Evolutionary conservation across 306 rosid species (phyloP).

Genomic region (Medicago lupulina): DNA sequence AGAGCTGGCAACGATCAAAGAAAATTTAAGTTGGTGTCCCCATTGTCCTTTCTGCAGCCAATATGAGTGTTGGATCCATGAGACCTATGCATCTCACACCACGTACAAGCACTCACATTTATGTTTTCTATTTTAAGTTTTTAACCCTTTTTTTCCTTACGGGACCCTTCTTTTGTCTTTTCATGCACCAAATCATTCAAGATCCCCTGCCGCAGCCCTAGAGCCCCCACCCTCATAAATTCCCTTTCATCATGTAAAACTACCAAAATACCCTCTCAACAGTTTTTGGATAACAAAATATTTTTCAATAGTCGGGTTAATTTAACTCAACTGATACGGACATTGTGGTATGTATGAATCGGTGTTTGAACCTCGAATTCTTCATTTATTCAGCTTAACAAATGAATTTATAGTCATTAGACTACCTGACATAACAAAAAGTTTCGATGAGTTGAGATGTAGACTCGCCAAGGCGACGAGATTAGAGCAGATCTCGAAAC

Average conservation of each 20-base stretch:
- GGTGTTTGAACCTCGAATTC: too few species aligned
- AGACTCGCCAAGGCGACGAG: too few species aligned
- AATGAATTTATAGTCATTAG: too few species aligned
- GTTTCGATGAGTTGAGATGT: too few species aligned
- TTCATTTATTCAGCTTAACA: too few species aligned
- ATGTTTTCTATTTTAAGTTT: slow-evolving; percentile 44
- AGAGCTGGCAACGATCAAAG: slow-evolving; percentile 80
- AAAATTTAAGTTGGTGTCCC: slow-evolving; percentile 80
- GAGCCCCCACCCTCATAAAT: slow-evolving; percentile 71
- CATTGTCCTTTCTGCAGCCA: slow-evolving; percentile 53
- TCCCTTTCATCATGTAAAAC: neutral
- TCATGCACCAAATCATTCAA: slow-evolving; percentile 56
- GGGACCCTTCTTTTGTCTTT: slow-evolving; percentile 62
- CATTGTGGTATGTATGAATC: too few species aligned
- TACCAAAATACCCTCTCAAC: slow-evolving; percentile 33
- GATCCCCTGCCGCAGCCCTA: slow-evolving; percentile 50
- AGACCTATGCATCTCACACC: slow-evolving; percentile 41
- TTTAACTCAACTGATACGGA: too few species aligned
- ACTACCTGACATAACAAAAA: too few species aligned
- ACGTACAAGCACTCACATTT: slow-evolving; percentile 40
- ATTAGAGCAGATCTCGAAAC: too few species aligned
- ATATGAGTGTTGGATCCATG: slow-evolving; percentile 52
- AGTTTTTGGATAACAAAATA: neutral
- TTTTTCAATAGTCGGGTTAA: too few species aligned
- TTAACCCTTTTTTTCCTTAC: slow-evolving; percentile 7